Conservation (phyloP, 2,329 filamentous ascomycete species). For the Phaeosphaeria sp. region DNA sequence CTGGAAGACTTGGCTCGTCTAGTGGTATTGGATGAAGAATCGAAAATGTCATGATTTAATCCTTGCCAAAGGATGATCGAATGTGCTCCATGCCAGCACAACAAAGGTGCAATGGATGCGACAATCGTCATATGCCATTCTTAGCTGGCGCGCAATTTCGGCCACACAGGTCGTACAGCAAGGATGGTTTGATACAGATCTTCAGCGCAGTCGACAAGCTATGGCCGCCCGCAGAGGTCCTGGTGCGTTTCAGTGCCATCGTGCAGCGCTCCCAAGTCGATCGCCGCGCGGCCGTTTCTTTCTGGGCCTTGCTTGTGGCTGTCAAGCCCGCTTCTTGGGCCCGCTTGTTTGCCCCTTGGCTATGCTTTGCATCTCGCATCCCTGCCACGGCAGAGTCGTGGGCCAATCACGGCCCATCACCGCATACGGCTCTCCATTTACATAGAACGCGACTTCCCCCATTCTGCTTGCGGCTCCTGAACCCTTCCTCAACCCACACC, state of each 20-base stretch:
- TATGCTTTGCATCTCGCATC: constrained; percentile 15
- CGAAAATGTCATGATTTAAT: not conserved
- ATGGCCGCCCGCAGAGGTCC: not conserved
- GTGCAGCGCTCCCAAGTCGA: not conserved
- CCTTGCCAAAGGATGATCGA: not conserved
- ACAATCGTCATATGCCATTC: constrained; percentile 3
- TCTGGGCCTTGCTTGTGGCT: constrained; percentile 18
- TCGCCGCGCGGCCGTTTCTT: constrained; percentile 17
- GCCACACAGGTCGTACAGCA: not conserved
- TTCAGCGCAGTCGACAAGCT: constrained; percentile 7
- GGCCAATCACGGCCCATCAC: not conserved
- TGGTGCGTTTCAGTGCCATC: constrained; percentile 23
- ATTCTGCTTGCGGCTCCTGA: constrained; percentile 7
- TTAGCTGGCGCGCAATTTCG: constrained; percentile 1
- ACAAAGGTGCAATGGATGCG: not conserved
- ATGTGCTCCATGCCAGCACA: not conserved
- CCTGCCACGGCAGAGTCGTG: constrained; percentile 4
- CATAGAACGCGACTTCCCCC: constrained; percentile 1
- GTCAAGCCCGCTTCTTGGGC: constrained; percentile 14
- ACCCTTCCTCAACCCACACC: constrained; percentile 2
- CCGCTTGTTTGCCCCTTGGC: constrained; percentile 16
- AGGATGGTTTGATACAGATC: constrained; percentile 18
- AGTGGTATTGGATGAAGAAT: not conserved
- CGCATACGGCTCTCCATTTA: not conserved
- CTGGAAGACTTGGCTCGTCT: not conserved